Evolutionary conservation across 352 stramenopile species (phyloP), one percentile per base, ranked within the genome.

Genomic region (Phytophthora foliorum): DNA sequence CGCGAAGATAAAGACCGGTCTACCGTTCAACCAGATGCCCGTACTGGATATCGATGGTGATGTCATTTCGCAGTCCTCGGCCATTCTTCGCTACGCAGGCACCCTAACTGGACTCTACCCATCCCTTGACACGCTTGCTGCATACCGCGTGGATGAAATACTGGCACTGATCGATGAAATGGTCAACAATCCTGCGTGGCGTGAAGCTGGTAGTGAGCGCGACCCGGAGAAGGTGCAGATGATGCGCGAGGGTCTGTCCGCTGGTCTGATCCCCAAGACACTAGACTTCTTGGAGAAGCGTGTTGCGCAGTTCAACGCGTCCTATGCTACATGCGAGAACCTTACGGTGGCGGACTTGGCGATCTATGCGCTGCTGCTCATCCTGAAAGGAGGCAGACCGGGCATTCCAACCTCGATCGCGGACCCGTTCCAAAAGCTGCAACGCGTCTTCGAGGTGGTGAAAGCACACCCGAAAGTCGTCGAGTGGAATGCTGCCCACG

Each of bases 11-110:
- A 88, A 87, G 63, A 34, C 63, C 0, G 36, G 57, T 24, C 58
- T 84, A n/a, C 80, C 80, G 14, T 82, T 81, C 29, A 58, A 73
- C 13, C 78, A 87, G 19, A 4, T 90, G n/a, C 73, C 84, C 0
- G 70, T 87, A 29, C 46, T 85, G 14, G 75, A 88, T 34, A 57
- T 93, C 13, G 69, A 91, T 42, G 82, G 79, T 5, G 65, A 74
- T 3, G 45, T 57, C 7, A 78, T 81, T 31, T 51, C 78, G 14
- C 82, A 91, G 78, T 45, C 49, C 50, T 57, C 73, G 29, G 74
- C 80, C 2, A 83, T 94, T 34, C 60, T 92, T 9, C 79, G 86
- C 27, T 92, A 89, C 38, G 82, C 74, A 9, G 86, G 88, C 8
- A 89, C 63, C 0, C 57, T 90, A 8, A 39, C 64, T 1, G 74